Evolutionary conservation across 257 asterid genomes (phyloP).

Genomic region (Voacanga thouarsii): DNA sequence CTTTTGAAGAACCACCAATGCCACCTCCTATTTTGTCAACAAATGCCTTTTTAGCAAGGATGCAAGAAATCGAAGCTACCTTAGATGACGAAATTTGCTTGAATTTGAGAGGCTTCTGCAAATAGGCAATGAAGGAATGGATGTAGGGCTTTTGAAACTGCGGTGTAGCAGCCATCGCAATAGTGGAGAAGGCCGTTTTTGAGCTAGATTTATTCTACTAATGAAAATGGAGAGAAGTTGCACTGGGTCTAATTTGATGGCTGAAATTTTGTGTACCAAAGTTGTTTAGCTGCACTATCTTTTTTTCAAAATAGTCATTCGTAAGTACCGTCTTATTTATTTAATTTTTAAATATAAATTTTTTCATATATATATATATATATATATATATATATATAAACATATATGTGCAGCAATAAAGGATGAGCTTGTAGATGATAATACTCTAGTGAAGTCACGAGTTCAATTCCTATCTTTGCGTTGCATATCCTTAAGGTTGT

Average conservation of each 20-base stretch:
- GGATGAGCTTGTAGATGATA: no score
- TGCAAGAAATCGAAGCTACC: conserved; percentile 28
- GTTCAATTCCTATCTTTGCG: no score
- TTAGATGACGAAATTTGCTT: conserved; percentile 10
- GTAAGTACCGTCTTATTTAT: no score
- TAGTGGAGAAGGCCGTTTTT: conserved; percentile 15
- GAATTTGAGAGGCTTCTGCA: conserved; percentile 25
- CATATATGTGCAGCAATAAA: no score
- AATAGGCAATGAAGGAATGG: conserved; percentile 33
- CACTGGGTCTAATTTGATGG: background rate
- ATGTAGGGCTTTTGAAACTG: conserved; percentile 38
- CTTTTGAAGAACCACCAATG: conserved; percentile 33
- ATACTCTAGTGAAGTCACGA: no score
- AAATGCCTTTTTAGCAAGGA: conserved; percentile 30
- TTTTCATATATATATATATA: no score
- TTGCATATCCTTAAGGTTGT: no score
- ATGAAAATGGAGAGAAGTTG: background rate
- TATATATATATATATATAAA: no score
- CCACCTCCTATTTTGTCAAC: conserved; percentile 35
- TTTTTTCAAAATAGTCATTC: no score
- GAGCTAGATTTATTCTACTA: background rate
- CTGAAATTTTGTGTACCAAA: no score
- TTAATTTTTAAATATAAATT: no score
- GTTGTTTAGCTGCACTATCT: no score
- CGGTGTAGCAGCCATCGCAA: conserved; percentile 12